phyloP scores from a whole-genome alignment of 176 grass and related monocot genomes.

The Aegilops tauschii region DNA sequence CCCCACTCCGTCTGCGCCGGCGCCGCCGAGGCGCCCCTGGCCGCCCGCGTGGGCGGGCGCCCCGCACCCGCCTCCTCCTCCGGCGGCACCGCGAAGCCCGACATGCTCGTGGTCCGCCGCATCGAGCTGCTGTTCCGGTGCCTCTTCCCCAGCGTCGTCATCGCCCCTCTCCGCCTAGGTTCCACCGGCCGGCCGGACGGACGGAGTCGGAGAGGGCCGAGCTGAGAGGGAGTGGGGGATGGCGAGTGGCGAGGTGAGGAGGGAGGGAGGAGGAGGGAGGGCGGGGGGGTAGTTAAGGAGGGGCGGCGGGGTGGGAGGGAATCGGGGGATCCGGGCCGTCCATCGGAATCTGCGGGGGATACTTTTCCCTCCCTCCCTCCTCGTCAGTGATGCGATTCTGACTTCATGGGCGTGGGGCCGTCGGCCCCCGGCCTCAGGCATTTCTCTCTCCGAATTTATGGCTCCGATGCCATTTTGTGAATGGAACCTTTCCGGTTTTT shows the following conservation, averaged over 20 bases:
- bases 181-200: not conserved
- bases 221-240: not conserved
- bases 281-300: slow-evolving; percentile 26
- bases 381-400: slow-evolving; percentile 7
- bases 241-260: not conserved
- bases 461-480: not conserved
- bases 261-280: not conserved
- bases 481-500: not conserved
- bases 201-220: not conserved
- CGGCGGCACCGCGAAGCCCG: slow-evolving; percentile 20
- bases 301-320: not conserved
- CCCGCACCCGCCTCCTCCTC: not conserved
- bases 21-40: slow-evolving; percentile 14
- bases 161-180: not conserved
- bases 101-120: slow-evolving; percentile 63
- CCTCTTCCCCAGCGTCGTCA: slow-evolving; percentile 61
- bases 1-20: not conserved
- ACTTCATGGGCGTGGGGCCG: not conserved
- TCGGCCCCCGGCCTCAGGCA: not conserved
- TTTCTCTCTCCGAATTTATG: not conserved
- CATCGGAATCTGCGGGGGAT: slow-evolving; percentile 34
- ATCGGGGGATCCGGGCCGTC: slow-evolving; percentile 40
- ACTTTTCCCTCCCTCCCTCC: not conserved
- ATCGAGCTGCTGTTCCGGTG: slow-evolving; percentile 23
- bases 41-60: not conserved